Evolutionary conservation across 441 rosid genomes (phyloP).

Genomic region (Gossypium aridum): DNA sequence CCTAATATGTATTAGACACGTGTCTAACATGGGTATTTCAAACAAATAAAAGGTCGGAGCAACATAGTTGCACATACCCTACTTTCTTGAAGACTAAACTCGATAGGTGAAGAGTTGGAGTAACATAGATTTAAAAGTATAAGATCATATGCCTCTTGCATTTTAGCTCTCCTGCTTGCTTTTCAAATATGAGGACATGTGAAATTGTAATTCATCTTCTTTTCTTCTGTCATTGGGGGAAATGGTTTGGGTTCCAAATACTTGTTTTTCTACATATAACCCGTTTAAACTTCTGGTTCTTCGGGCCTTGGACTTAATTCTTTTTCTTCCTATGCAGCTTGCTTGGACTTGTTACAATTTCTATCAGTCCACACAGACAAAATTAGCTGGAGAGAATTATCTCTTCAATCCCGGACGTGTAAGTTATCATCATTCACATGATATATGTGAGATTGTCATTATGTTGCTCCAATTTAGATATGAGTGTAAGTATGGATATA

Average conservation of each 20-base stretch:
- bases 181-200: not conserved
- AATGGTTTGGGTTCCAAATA: not conserved
- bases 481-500: too few relatives aligned
- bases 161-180: not conserved
- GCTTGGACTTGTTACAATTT: constrained; percentile 98
- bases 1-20: too few relatives aligned
- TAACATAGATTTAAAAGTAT: not conserved
- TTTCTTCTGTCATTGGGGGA: not conserved
- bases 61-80: not conserved
- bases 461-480: too few relatives aligned
- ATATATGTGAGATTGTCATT: not conserved
- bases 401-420: constrained; percentile 77
- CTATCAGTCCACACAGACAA: constrained; percentile 85
- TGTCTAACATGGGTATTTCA: too few relatives aligned
- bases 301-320: not conserved
- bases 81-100: not conserved
- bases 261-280: not conserved
- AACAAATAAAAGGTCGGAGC: too few relatives aligned
- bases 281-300: not conserved
- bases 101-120: not conserved
- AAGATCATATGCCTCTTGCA: not conserved
- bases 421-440: constrained; percentile 5
- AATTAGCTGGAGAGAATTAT: constrained; percentile 96
- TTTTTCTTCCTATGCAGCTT: constrained; percentile 46
- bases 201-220: not conserved